Evolutionary conservation across 768 basidiomycete species (phyloP).

Genomic region (Amanita brunnescens): DNA sequence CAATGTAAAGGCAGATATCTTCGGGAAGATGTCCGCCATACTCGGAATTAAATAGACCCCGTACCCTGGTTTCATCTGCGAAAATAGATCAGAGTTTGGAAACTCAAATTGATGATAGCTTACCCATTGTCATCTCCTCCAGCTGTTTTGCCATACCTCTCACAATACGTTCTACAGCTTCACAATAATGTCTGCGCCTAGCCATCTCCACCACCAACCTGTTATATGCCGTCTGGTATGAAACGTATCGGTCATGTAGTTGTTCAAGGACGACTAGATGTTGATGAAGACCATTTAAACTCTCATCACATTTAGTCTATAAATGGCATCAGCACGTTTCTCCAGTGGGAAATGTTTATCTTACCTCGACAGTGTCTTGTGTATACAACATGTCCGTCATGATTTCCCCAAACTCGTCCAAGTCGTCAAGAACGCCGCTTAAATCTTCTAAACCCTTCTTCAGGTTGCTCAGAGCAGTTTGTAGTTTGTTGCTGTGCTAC

Average conservation of each 20-base stretch:
- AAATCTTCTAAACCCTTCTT: constrained; percentile 44
- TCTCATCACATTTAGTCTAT: constrained; percentile 44
- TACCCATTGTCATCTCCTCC: constrained; percentile 59
- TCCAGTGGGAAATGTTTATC: constrained; percentile 6
- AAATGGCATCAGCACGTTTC: not conserved
- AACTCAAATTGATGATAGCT: constrained; percentile 6
- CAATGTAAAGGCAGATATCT: constrained; percentile 72
- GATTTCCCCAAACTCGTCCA: constrained; percentile 72
- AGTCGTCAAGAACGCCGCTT: constrained; percentile 43
- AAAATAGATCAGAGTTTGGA: constrained; percentile 6
- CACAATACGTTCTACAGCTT: constrained; percentile 57
- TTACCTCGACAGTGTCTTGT: constrained; percentile 63
- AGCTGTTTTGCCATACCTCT: constrained; percentile 58
- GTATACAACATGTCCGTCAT: constrained; percentile 70
- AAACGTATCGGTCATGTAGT: constrained; percentile 55
- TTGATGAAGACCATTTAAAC: constrained; percentile 47
- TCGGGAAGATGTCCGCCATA: constrained; percentile 69
- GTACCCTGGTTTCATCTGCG: constrained; percentile 58
- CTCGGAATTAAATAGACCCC: constrained; percentile 62
- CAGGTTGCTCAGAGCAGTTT: constrained; percentile 30
- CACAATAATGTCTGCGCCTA: constrained; percentile 57
- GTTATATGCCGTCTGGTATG: constrained; percentile 66
- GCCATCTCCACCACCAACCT: constrained; percentile 69
- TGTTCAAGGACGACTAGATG: constrained; percentile 56
- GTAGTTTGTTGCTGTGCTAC: constrained; percentile 39